A percentile compares a stretch with the other conserved stretches of the same genome.
phyloP scores from a whole-genome alignment of 352 stramenopile genomes.

The Globisporangium okanoganense region DNA sequence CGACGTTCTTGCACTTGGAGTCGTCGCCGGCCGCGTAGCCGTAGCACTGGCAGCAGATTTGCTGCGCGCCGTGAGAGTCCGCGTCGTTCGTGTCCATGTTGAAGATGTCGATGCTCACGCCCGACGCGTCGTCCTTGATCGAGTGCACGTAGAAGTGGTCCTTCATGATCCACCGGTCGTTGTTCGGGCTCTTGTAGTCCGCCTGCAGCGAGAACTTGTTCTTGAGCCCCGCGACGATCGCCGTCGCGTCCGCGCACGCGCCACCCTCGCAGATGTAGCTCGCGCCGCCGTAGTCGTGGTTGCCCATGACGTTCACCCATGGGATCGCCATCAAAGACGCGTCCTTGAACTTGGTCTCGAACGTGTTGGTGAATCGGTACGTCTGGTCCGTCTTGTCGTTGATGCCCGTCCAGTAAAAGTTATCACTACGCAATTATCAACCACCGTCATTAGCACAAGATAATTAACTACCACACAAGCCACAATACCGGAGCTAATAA shows the following conservation, averaged over 20 bases:
- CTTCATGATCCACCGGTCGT: slow-evolving; percentile 76
- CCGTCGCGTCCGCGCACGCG: slow-evolving; percentile 10
- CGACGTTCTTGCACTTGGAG: slow-evolving; percentile 47
- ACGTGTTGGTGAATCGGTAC: slow-evolving; percentile 52
- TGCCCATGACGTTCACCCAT: slow-evolving; percentile 67
- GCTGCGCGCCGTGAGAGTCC: slow-evolving; percentile 50
- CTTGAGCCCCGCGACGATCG: slow-evolving; percentile 14
- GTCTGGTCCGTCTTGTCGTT: slow-evolving; percentile 30
- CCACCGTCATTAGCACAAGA: no score
- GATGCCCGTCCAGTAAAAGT: slow-evolving; percentile 73
- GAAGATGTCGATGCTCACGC: slow-evolving; percentile 81
- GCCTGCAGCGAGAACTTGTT: slow-evolving; percentile 72
- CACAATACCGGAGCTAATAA: no score
- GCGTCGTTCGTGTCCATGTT: slow-evolving; percentile 84
- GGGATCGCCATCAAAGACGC: slow-evolving; percentile 41
- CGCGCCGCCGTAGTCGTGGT: slow-evolving; percentile 65
- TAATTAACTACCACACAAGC: no score
- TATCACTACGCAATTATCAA: no score
- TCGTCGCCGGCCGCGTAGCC: slow-evolving; percentile 53
- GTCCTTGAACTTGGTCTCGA: slow-evolving; percentile 53
- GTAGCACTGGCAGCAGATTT: slow-evolving; percentile 86
- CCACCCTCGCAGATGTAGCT: slow-evolving; percentile 49
- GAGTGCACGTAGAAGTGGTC: slow-evolving; percentile 84
- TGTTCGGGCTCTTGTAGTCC: slow-evolving; percentile 74
- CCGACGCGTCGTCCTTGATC: slow-evolving; percentile 46